Conservation (phyloP, 2,329 filamentous ascomycete species). For the Colletotrichum viniferum region DNA sequence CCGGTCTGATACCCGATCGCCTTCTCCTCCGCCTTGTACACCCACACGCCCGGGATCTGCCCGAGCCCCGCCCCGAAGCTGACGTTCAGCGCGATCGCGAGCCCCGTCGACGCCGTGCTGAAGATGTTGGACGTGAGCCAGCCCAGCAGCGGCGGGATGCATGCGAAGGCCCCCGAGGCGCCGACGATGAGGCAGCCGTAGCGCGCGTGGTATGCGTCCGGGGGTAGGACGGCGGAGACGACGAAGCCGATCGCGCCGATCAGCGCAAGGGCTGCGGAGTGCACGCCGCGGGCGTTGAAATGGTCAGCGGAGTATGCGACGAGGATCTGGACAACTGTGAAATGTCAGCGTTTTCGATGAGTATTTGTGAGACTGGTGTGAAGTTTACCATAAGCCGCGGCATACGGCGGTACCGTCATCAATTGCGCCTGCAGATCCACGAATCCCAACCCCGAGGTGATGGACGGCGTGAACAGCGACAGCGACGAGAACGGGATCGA, state of each 20-base stretch:
- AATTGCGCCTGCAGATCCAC: conserved; percentile 62
- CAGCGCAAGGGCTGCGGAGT: conserved; percentile 46
- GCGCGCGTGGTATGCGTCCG: conserved; percentile 61
- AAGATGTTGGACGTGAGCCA: conserved; percentile 73
- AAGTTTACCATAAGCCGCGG: conserved; percentile 55
- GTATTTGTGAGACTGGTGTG: not conserved
- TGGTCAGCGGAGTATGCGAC: conserved; percentile 66
- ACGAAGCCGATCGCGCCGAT: conserved; percentile 53
- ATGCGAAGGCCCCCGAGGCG: conserved; percentile 68
- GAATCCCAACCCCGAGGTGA: conserved; percentile 59
- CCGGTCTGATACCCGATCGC: conserved; percentile 69
- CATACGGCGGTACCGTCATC: conserved; percentile 71
- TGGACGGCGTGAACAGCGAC: conserved; percentile 66
- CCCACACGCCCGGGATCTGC: conserved; percentile 77
- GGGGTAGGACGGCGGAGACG: conserved; percentile 61
- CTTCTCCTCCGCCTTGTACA: conserved; percentile 69
- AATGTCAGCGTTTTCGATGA: not conserved
- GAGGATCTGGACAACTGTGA: conserved; percentile 40
- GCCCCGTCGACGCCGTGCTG: conserved; percentile 66
- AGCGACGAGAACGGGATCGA: conserved; percentile 62
- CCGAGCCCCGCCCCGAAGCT: conserved; percentile 69
- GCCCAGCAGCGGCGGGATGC: conserved; percentile 72
- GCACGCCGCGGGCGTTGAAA: conserved; percentile 57
- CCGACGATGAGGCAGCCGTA: conserved; percentile 75
- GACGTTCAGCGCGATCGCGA: conserved; percentile 75